Conservation (phyloP, 495 filamentous ascomycete genomes). For the Filosporella fistucella region DNA sequence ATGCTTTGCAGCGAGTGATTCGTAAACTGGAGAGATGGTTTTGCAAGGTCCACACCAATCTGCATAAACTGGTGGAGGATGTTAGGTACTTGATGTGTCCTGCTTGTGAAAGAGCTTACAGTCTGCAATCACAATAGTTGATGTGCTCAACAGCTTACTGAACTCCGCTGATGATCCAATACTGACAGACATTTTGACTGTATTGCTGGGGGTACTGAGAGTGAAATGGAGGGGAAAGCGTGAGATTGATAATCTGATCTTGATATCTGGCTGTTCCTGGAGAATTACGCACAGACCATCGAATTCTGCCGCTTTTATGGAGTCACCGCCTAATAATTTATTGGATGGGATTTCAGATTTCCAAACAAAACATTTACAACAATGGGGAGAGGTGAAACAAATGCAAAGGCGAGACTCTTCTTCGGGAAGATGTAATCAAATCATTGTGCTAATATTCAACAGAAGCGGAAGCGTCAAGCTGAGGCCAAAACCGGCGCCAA, state of each 20-base stretch:
- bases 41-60: conserved; percentile 59
- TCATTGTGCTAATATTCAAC: background rate
- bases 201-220: background rate
- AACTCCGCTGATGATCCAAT: conserved; percentile 29
- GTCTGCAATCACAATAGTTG: conserved; percentile 28
- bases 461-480: conserved; percentile 26
- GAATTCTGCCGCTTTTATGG: conserved; percentile 15
- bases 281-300: conserved; percentile 6
- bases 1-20: conserved; percentile 38
- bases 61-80: conserved; percentile 37
- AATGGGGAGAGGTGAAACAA: conserved; percentile 25
- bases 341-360: too few species aligned
- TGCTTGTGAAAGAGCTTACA: conserved; percentile 20
- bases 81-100: conserved; percentile 1
- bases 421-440: background rate
- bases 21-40: conserved; percentile 47
- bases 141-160: conserved; percentile 24
- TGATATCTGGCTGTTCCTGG: conserved; percentile 17
- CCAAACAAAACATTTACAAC: conserved; percentile 8
- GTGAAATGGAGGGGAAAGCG: conserved; percentile 17
- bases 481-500: conserved; percentile 16
- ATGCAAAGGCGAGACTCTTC: conserved; percentile 17
- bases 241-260: conserved; percentile 14
- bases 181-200: conserved; percentile 18
- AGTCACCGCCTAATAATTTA: conserved; percentile 6